Evolutionary conservation across 1,284 basidiomycete species (phyloP), one percentile per base, ranked within the genome.

Genomic region (Cutaneotrichosporon arboriforme): DNA sequence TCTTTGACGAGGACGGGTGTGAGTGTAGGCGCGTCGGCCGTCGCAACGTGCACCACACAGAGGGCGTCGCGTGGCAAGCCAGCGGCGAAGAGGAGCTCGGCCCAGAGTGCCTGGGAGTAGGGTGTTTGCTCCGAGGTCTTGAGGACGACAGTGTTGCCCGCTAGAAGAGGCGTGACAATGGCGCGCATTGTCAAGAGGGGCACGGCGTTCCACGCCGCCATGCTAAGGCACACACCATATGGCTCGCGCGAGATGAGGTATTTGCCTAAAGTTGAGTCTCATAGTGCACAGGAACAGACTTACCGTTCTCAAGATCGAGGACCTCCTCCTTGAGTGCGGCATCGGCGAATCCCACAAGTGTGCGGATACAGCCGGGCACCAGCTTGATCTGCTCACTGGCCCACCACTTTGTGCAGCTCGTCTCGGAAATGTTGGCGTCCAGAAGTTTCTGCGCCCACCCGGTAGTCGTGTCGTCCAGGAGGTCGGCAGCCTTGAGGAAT

Each of bases 141-240:
- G 36, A 85, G 62, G 1, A 87, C 77, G 3, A 83, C 80, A 0
- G 83, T 83, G 68, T 85, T 85, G 3, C 84, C 84, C 31, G 81
- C 82, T 4, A 84, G 74, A 20, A 85, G 72, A 0, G 84, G 81
- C 10, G 80, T 72, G 4, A 77, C 72, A 36, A 82, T 72, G 0
- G 82, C 80, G 13, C 83, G 74, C 31, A 46, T 18, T 0, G 62
- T 63, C n/a, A 63, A 52, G 23, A 57, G 36, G 18, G 57, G 54
- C 33, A 64, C 63, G 4, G 63, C 63, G 35, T 65, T 65, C 63
- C 63, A 65, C 2, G 63, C 53, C 4, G 63, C 49, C 8, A 65
- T 59, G 8, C 61, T 52, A 8, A 65, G 57, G 39, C 63, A 65
- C 12, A 63, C 59, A 15, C 63, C 63, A 36, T 53, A 63, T 9